These are phyloP conservation scores for Inga laurina DNA, from an alignment of 306 rosid genomes.

Conservation along the genomic window DNA sequence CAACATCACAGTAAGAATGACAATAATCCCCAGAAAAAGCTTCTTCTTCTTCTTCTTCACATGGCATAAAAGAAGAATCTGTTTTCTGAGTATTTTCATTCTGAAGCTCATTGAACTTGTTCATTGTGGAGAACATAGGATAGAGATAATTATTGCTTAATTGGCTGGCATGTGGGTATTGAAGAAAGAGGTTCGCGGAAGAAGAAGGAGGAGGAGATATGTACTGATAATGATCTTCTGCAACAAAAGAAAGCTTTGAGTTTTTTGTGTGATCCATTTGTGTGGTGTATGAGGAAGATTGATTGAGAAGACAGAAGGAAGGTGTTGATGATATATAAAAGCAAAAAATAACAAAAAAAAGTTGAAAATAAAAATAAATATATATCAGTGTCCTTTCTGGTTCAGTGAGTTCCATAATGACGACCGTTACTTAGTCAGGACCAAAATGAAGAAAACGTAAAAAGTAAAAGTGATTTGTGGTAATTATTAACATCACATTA, in stretches of 20 bases:
- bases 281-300: background rate
- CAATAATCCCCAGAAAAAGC: slow-evolving; percentile 10
- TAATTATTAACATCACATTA: slow-evolving; percentile 36
- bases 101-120: slow-evolving; percentile 9
- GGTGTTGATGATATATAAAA: slow-evolving; percentile 26
- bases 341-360: background rate
- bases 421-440: slow-evolving; percentile 39
- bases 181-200: slow-evolving; percentile 6
- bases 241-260: slow-evolving; percentile 23
- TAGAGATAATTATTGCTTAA: slow-evolving; percentile 15
- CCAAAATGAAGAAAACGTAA: slow-evolving; percentile 44
- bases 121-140: slow-evolving; percentile 2
- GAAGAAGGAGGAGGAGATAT: background rate
- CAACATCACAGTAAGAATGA: background rate
- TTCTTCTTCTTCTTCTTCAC: slow-evolving; percentile 1
- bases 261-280: slow-evolving; percentile 36
- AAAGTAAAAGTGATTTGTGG: slow-evolving; percentile 38
- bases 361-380: background rate
- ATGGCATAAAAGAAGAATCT: slow-evolving; percentile 1
- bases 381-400: slow-evolving; percentile 2
- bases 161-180: background rate
- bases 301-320: slow-evolving; percentile 23
- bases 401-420: slow-evolving; percentile 36
- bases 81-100: slow-evolving; percentile 5
- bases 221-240: background rate